Conservation (phyloP, 2,329 filamentous ascomycete genomes). For the Penicillium sumatraense region DNA sequence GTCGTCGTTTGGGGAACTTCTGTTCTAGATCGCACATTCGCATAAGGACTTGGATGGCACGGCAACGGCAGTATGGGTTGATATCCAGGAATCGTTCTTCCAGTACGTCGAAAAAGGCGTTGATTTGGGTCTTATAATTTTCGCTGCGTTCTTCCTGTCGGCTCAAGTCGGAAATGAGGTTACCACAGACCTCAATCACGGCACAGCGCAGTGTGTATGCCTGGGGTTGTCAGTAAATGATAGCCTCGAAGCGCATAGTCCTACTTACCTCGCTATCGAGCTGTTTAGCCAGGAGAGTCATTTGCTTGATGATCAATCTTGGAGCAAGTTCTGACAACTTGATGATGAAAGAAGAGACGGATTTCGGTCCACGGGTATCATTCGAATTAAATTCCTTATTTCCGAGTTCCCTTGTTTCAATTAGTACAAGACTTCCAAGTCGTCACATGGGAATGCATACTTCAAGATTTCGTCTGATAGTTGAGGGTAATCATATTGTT, state of each 20-base stretch:
- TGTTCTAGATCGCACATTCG: constrained; percentile 92
- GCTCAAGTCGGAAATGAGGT: constrained; percentile 88
- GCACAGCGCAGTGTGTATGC: constrained; percentile 93
- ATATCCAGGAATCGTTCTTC: constrained; percentile 95
- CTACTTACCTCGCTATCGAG: constrained; percentile 81
- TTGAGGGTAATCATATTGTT: constrained; percentile 97
- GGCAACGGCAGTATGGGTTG: constrained; percentile 93
- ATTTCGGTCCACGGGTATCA: constrained; percentile 93
- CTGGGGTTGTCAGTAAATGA: constrained; percentile 43
- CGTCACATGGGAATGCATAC: constrained; percentile 30
- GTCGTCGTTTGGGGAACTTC: constrained; percentile 90
- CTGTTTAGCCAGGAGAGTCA: constrained; percentile 92
- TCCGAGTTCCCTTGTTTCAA: constrained; percentile 71
- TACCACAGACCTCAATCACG: constrained; percentile 95
- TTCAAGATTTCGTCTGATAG: constrained; percentile 88
- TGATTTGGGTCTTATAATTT: constrained; percentile 91
- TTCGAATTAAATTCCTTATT: constrained; percentile 99
- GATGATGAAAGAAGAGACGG: constrained; percentile 89
- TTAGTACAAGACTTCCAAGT: constrained; percentile 32
- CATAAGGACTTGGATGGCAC: constrained; percentile 90
- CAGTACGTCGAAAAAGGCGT: constrained; percentile 94
- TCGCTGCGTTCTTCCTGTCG: constrained; percentile 90
- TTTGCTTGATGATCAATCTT: constrained; percentile 92
- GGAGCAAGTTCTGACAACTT: constrained; percentile 92
- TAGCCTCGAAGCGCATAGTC: neutral